These are phyloP conservation scores for Salvia hispanica DNA, from an alignment of 257 asterid genomes.

Conservation along the genomic window DNA sequence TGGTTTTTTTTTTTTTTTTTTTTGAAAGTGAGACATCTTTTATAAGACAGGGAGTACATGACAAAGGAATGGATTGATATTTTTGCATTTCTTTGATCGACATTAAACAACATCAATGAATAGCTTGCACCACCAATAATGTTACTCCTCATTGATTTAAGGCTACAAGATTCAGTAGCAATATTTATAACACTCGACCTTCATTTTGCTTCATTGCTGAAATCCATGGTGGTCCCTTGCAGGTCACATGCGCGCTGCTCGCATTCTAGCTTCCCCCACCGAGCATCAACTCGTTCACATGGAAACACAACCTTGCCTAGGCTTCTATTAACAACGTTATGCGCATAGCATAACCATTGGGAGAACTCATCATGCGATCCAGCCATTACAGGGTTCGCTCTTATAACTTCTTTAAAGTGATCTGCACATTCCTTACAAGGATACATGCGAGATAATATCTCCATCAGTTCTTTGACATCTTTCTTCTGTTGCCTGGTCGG, in stretches of 20 bases:
- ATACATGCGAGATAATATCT: slow-evolving; percentile 81
- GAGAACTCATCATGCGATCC: slow-evolving; percentile 87
- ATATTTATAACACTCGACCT: not conserved
- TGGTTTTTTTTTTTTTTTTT: too few relatives aligned
- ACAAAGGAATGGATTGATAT: not conserved
- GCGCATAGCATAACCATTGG: slow-evolving; percentile 83
- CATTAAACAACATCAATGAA: not conserved
- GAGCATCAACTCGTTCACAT: slow-evolving; percentile 87
- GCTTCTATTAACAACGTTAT: slow-evolving; percentile 92
- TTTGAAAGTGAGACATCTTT: too few relatives aligned
- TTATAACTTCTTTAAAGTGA: slow-evolving; percentile 88
- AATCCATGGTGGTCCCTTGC: slow-evolving; percentile 53
- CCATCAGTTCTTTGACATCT: slow-evolving; percentile 97
- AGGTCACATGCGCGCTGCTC: slow-evolving; percentile 86
- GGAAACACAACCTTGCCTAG: slow-evolving; percentile 71
- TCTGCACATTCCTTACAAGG: slow-evolving; percentile 97
- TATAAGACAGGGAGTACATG: too few relatives aligned
- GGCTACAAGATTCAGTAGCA: not conserved
- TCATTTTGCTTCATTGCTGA: slow-evolving; percentile 40
- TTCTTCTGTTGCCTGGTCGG: slow-evolving; percentile 95
- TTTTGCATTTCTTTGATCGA: not conserved
- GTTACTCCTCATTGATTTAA: not conserved
- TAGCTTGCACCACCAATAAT: not conserved
- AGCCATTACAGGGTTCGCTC: slow-evolving; percentile 74
- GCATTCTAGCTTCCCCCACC: slow-evolving; percentile 97